Base-by-base conservation (phyloP, 257 asterid genomes). In the Solanum gandarillasii region DNA sequence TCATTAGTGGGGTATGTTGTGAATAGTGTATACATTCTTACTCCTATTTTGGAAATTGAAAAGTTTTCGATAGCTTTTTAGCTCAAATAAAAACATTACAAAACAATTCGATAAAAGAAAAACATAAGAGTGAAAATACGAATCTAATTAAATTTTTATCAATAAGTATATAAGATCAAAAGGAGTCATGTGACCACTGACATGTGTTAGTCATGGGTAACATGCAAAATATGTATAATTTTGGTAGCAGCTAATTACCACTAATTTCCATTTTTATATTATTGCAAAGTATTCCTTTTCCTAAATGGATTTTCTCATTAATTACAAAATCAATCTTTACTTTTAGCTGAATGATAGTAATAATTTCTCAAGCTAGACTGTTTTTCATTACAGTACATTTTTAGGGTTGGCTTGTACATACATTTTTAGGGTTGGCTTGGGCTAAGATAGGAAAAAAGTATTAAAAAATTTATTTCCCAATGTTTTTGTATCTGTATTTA, bases 31-130 rank as follows among this genome's bases (percentile, higher is more conserved):
- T 52, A 52, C 8, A 52, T 16, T 16, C 23, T 52, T 52, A 52
- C 4, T 16, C 9, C 23, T 6, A 52, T 16, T 52, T 16, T 52
- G 0, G 0, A 52, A 52, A 16, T 16, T 16, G 1, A 52, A 16
- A 52, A 52, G 0, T 16, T 52, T 55, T 1, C 11, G 9, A 55
- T 55, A 55, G 1, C 18, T 55, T 1, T 6, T 55, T 0, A 0
- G 4, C 10, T 18, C 65, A 52, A 52, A 0, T 52, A 52, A 55
- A 55, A 55, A 0, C 10, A 55, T 18, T 20, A 55, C 4, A 55
- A 55, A 6, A 2, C 9, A 16, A 52, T 16, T 16, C 0, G 23
- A 52, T 52, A 52, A 52, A 2, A 52, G 8, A 16, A 52, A 14
- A 48, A 16, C 0, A 5, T 43, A 46, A 46, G 58, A 14, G 7